Evolutionary conservation across 805 yeast species (phyloP), one percentile per base, ranked within the genome.

Genomic region (Ascoidea tarda): DNA sequence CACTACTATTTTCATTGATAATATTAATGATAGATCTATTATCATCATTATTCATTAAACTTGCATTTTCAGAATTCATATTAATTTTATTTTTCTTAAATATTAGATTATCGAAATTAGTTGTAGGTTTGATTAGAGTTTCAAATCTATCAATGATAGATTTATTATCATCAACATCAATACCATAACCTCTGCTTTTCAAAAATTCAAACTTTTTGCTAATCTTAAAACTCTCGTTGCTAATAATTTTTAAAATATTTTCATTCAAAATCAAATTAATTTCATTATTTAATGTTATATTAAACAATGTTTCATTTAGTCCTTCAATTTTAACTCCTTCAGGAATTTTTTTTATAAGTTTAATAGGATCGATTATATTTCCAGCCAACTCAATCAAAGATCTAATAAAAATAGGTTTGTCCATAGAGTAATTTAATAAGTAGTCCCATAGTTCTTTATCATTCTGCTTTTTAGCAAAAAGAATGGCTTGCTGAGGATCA

Each of bases 381-480:
- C 84, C 87, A 0, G 86, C 80, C 52, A 78, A 71, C 54, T 84
- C 82, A 53, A 93, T 73, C 49, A 91, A 69, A 5, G 85, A 84
- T 55, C 79, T 78, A 47, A 91, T 82, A 61, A 87, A 89, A n/a
- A 72, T 72, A 0, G 96, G 93, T 57, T 80, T 80, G 46, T 74
- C 72, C 69, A 82, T 74, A 21, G 96, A 81, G 63, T 81, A 79
- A 21, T 78, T 81, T 8, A 91, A 67, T 55, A 91, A 71, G 49
- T 81, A 79, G 47, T 80, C 80, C 95, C 96, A 89, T 8, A 88
- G 68, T n/a, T 87, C 95, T 28, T 71, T 65, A 59, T 88, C 95
- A 50, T 81, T 79, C 54, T 78, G 73, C 49, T 75, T 78, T 50
- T 73, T 75, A 1, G 90, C 93, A 72, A 89, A 93, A 16, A 74